A percentile compares a stretch with the other conserved stretches of the same genome.
These are phyloP conservation scores for Xerocomus potaroensis DNA, from an alignment of 768 basidiomycete genomes.

Conservation along the genomic window DNA sequence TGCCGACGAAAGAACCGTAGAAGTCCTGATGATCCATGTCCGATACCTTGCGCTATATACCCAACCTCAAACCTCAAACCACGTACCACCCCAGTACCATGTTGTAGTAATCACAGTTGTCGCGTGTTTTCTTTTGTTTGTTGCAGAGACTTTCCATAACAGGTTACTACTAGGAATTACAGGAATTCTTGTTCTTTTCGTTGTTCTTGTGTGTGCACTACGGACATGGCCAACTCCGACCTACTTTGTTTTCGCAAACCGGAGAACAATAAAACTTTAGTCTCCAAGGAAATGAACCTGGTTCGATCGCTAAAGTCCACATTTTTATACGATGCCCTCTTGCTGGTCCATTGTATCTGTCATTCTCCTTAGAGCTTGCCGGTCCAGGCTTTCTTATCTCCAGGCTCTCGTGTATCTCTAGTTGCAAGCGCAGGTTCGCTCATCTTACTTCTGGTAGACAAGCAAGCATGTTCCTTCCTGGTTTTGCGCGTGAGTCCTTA, in stretches of 20 bases:
- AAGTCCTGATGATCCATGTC: conserved; percentile 3
- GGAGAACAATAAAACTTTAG: conserved; percentile 24
- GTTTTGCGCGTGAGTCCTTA: conserved; percentile 25
- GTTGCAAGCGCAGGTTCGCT: conserved; percentile 22
- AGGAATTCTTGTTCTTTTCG: conserved; percentile 10
- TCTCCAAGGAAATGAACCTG: conserved; percentile 22
- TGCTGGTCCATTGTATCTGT: neutral
- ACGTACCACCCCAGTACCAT: neutral
- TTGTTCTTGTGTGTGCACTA: conserved; percentile 18
- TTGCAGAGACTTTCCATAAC: conserved; percentile 15
- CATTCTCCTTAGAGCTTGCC: conserved; percentile 19
- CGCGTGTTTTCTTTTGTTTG: conserved; percentile 12
- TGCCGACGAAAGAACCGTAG: conserved; percentile 25
- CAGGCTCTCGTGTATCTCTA: conserved; percentile 3
- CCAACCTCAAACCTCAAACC: too few relatives aligned
- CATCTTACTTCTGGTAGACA: neutral
- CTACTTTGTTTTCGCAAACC: neutral
- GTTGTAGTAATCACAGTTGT: neutral
- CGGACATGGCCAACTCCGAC: conserved; percentile 3
- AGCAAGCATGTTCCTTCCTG: conserved; percentile 22
- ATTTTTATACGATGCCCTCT: conserved; percentile 2
- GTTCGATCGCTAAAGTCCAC: neutral
- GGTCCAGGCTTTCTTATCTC: conserved; percentile 19
- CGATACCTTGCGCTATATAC: conserved; percentile 28
- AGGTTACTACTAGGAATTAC: too few relatives aligned